Evolutionary conservation across 768 basidiomycete species (phyloP).

Genomic region (Suillus spraguei): DNA sequence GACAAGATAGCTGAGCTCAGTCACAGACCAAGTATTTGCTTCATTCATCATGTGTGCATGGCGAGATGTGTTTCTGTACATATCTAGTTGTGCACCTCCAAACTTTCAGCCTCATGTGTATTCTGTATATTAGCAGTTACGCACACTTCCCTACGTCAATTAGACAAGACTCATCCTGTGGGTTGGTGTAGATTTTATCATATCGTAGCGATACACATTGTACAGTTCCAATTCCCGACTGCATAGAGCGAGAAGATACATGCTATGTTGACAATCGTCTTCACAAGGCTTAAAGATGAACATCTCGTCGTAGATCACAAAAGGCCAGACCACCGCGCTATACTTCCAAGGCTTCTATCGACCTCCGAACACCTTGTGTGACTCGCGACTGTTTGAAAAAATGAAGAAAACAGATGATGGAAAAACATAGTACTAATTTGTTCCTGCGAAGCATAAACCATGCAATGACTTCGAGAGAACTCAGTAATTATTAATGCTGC

Average conservation of each 20-base stretch:
- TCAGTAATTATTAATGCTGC: too few species aligned
- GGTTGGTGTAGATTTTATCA: neutral
- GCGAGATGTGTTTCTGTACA: neutral
- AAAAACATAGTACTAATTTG: too few species aligned
- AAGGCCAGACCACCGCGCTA: too few species aligned
- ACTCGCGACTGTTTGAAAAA: too few species aligned
- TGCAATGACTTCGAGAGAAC: too few species aligned
- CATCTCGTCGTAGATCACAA: neutral
- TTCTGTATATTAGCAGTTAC: neutral
- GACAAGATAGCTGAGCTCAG: constrained; percentile 26
- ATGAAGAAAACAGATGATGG: too few species aligned
- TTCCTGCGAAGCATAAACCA: too few species aligned
- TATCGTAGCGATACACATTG: neutral
- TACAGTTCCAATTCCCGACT: neutral
- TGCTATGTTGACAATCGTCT: neutral
- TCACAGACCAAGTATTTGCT: neutral
- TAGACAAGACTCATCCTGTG: neutral
- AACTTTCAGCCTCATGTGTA: neutral
- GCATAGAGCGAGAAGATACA: too few species aligned
- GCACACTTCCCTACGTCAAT: neutral
- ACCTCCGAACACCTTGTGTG: too few species aligned
- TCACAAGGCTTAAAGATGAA: neutral
- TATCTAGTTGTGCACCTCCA: neutral
- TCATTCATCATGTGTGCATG: neutral
- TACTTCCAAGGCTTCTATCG: too few species aligned